Percentiles rank a stretch among this genome's conserved stretches.
Conservation (phyloP, 2,329 filamentous ascomycete species). For the Colletotrichum tamarilloi region DNA sequence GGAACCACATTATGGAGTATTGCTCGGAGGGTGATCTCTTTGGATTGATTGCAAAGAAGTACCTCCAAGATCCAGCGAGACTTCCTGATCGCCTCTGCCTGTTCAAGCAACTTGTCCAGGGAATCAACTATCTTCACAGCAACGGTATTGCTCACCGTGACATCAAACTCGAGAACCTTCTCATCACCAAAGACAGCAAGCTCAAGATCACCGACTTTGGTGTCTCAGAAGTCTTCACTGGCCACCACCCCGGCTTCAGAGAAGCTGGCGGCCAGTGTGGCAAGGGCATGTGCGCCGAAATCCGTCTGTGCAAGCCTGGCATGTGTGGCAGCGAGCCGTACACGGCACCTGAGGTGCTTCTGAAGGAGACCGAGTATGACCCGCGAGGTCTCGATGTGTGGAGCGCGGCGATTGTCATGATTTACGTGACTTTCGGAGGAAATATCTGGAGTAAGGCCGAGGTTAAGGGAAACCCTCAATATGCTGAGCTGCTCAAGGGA, state of each 20-base stretch:
- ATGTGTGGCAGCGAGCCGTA: constrained; percentile 89
- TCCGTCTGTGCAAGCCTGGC: constrained; percentile 79
- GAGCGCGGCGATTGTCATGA: constrained; percentile 85
- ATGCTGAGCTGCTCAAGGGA: constrained; percentile 66
- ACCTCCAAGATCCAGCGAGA: constrained; percentile 73
- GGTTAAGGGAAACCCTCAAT: constrained; percentile 66
- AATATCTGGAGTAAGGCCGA: constrained; percentile 81
- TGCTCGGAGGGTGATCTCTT: constrained; percentile 87
- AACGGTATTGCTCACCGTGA: constrained; percentile 92
- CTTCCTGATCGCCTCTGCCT: constrained; percentile 80
- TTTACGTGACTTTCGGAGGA: constrained; percentile 79
- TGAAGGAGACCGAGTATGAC: constrained; percentile 74
- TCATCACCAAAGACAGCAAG: constrained; percentile 82
- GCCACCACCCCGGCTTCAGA: constrained; percentile 81
- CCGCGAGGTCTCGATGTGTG: constrained; percentile 86
- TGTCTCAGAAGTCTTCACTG: constrained; percentile 86
- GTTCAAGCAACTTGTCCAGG: constrained; percentile 89
- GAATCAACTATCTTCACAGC: constrained; percentile 82
- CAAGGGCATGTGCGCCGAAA: constrained; percentile 71
- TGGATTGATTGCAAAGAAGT: constrained; percentile 76
- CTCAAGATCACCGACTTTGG: constrained; percentile 95
- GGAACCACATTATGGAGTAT: constrained; percentile 95
- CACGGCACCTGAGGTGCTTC: constrained; percentile 86
- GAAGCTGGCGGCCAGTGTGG: constrained; percentile 80
- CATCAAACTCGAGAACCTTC: constrained; percentile 88